Evolutionary conservation across 768 basidiomycete genomes (phyloP).

Genomic region (Mycena galericulata): DNA sequence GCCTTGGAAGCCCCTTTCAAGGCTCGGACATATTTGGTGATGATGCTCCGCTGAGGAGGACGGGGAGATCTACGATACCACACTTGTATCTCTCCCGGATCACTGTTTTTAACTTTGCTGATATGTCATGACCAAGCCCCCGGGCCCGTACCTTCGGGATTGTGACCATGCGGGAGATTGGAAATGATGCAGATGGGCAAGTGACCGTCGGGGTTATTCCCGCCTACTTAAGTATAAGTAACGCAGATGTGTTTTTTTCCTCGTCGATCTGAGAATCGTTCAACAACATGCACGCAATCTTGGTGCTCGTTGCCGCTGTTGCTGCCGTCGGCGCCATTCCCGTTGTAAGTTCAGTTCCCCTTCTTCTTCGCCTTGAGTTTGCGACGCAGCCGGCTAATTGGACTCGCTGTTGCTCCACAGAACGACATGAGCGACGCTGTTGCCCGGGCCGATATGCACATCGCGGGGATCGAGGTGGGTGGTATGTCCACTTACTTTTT

Average conservation of each 20-base stretch:
- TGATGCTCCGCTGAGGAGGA: too few relatives aligned
- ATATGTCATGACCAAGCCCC: too few relatives aligned
- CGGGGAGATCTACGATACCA: too few relatives aligned
- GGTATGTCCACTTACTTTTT: neutral
- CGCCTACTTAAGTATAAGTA: neutral
- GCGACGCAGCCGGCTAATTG: neutral
- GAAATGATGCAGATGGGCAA: neutral
- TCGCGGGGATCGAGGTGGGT: slow-evolving; percentile 15
- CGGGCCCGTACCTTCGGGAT: too few relatives aligned
- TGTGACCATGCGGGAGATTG: neutral
- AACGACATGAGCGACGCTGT: neutral
- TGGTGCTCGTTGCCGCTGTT: slow-evolving; percentile 16
- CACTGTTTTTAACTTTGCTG: too few relatives aligned
- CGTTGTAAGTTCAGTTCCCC: slow-evolving; percentile 10
- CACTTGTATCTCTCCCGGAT: too few relatives aligned
- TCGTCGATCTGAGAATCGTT: neutral
- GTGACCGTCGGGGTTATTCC: too few relatives aligned
- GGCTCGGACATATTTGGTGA: too few relatives aligned
- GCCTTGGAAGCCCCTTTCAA: too few relatives aligned
- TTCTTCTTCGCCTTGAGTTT: neutral
- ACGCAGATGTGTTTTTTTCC: neutral
- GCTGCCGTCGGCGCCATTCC: slow-evolving; percentile 17
- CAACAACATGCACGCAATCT: slow-evolving; percentile 14
- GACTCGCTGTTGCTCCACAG: slow-evolving; percentile 20
- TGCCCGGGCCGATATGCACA: neutral